Percentiles rank a stretch among this genome's conserved stretches.
These are phyloP conservation scores for Annona cherimola DNA, from an alignment of 164 flowering plant genomes.

Conservation along the genomic window DNA sequence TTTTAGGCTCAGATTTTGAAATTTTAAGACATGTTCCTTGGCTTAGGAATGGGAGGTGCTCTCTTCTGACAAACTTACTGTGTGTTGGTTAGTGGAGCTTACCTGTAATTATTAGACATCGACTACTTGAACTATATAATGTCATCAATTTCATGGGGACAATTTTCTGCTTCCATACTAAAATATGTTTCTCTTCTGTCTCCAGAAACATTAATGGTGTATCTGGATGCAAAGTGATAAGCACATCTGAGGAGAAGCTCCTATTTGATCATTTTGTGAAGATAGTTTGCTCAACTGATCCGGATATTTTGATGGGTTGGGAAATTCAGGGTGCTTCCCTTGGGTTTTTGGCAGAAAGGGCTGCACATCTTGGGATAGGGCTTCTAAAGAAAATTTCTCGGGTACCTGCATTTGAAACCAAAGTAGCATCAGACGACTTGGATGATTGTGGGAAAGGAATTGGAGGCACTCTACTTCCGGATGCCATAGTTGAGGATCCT, in stretches of 20 bases:
- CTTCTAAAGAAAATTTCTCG: conserved; percentile 70
- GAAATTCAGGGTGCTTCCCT: conserved; percentile 88
- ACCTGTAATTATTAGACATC: not conserved
- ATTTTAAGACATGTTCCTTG: not conserved
- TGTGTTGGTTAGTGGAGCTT: not conserved
- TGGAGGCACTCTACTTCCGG: conserved; percentile 27
- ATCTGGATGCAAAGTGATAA: conserved; percentile 46
- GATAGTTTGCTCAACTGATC: conserved; percentile 55
- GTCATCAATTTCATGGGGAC: not conserved
- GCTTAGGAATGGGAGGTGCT: not conserved
- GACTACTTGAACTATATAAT: not conserved
- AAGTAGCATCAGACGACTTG: conserved; percentile 24
- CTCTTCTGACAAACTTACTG: not conserved
- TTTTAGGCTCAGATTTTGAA: not conserved
- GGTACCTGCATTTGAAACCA: conserved; percentile 43
- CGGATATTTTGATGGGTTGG: conserved; percentile 96
- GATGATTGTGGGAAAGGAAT: conserved; percentile 22
- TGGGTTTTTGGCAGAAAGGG: conserved; percentile 94
- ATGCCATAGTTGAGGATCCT: conserved; percentile 36
- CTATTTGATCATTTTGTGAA: conserved; percentile 52
- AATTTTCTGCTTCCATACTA: not conserved
- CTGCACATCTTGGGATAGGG: conserved; percentile 67
- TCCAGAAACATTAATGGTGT: conserved; percentile 66
- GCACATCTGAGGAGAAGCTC: conserved; percentile 50
- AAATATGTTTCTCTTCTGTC: not conserved